A percentile compares a stretch with the other conserved stretches of the same genome.
phyloP scores from a whole-genome alignment of 148 eudicot genomes.

The Rhododendron henanense region DNA sequence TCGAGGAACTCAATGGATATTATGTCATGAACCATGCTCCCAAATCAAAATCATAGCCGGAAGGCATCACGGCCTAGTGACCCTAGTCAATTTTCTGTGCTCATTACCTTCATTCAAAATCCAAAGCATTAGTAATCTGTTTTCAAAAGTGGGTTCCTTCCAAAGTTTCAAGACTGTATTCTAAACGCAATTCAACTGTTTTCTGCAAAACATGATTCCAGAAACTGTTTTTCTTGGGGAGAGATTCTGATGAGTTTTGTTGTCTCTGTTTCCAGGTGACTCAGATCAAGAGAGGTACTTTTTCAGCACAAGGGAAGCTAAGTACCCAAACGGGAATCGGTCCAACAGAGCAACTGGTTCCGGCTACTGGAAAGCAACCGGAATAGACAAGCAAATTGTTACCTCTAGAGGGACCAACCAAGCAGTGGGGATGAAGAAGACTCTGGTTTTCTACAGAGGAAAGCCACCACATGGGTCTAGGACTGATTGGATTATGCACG shows the following conservation, averaged over 20 bases:
- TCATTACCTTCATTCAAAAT: not conserved
- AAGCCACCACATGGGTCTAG: conserved; percentile 82
- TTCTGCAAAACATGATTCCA: not conserved
- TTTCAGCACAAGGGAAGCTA: conserved; percentile 84
- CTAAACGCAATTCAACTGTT: not conserved
- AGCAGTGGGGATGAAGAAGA: conserved; percentile 84
- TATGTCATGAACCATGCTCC: not conserved
- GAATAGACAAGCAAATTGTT: conserved; percentile 66
- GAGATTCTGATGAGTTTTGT: conserved; percentile 2
- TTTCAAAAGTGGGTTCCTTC: not conserved
- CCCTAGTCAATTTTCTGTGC: not conserved
- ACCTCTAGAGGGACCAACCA: conserved; percentile 19
- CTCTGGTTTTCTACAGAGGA: conserved; percentile 87
- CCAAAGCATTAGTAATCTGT: not conserved
- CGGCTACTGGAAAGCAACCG: conserved; percentile 96
- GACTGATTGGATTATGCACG: conserved; percentile 97
- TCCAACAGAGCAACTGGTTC: conserved; percentile 89
- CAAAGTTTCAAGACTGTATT: not conserved
- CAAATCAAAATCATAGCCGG: not conserved
- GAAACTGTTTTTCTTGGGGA: not conserved
- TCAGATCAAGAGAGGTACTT: conserved; percentile 72
- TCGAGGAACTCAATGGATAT: not conserved
- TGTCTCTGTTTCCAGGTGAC: conserved; percentile 46
- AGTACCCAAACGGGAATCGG: conserved; percentile 90
- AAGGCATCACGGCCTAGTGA: not conserved